A percentile compares a stretch with the other conserved stretches of the same genome.
phyloP scores from a whole-genome alignment of 345 rosid species.

The Passiflora organensis region DNA sequence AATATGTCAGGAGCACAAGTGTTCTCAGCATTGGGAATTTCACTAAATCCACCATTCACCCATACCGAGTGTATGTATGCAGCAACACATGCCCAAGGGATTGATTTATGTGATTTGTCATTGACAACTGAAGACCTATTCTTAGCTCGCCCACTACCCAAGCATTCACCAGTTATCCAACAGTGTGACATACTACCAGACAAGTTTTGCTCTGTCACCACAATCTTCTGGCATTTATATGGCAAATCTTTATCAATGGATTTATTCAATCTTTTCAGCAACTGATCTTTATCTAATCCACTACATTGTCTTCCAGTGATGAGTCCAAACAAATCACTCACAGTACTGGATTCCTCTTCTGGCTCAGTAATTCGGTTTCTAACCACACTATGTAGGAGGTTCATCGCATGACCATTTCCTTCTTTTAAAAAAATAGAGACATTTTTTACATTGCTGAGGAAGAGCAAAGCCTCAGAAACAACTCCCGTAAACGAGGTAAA shows the following conservation, averaged over 20 bases:
- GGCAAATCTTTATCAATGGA: slow-evolving; percentile 51
- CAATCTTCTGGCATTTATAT: slow-evolving; percentile 64
- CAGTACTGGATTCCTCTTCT: slow-evolving; percentile 39
- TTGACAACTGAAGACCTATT: slow-evolving; percentile 28
- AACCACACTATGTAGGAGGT: slow-evolving; percentile 66
- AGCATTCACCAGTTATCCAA: slow-evolving; percentile 87
- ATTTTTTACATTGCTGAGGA: slow-evolving; percentile 73
- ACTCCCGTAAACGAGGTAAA: slow-evolving; percentile 70
- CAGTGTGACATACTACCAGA: slow-evolving; percentile 59
- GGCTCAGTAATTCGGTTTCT: slow-evolving; percentile 49
- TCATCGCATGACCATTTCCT: slow-evolving; percentile 72
- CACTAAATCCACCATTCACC: slow-evolving; percentile 29
- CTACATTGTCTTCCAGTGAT: slow-evolving; percentile 47
- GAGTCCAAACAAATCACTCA: slow-evolving; percentile 51
- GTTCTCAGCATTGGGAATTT: slow-evolving; percentile 20
- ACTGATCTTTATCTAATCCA: slow-evolving; percentile 71
- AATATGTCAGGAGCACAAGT: slow-evolving; percentile 35
- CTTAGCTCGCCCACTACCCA: slow-evolving; percentile 46
- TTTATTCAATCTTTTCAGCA: slow-evolving; percentile 63
- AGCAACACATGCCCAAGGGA: slow-evolving; percentile 97
- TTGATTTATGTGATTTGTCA: slow-evolving; percentile 56
- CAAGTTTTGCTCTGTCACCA: slow-evolving; percentile 66
- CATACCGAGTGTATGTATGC: slow-evolving; percentile 65
- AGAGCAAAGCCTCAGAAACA: slow-evolving; percentile 76
- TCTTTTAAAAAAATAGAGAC: slow-evolving; percentile 76